Evolutionary conservation across 1,139 yeast genomes (phyloP), one percentile per base, ranked within the genome.

Genomic region (Saccharomyces hybrid): DNA sequence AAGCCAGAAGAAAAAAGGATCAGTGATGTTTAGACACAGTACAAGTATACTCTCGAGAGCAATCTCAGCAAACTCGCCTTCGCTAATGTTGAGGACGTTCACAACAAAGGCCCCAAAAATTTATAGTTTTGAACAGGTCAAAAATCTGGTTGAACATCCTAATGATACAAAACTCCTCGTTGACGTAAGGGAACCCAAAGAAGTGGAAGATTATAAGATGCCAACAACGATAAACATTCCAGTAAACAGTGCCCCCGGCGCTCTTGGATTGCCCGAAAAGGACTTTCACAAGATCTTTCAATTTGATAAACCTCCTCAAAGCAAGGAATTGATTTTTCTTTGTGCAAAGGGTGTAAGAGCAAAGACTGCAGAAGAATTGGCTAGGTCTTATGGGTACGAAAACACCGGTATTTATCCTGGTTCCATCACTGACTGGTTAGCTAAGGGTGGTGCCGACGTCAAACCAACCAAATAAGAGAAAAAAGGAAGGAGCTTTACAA

Each of bases 321-420:
- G 82, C 51, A 81, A 86, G 66, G 89, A 88, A 62, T 76, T 93
- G 68, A 81, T 93, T 47, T 91, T 93, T 72, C 91, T 91, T 73
- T 93, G 99, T 73, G 82, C 87, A 55, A 96, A 88, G 5, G 99
- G 99, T 53, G 88, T 90, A 50, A 83, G 99, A 74, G 86, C 96
- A 47, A 79, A 90, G 50, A 89, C 90, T 56, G 95, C 97, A 48
- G 96, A 90, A 67, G 95, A 88, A 65, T 77, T 91, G 66, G 99
- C 98, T 27, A 82, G 83, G 59, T 86, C 96, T 32, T 88, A 84
- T 72, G 99, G 98, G 16, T 93, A 90, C 72, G 76, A 80, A 56
- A 80, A 86, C 60, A 77, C 91, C 64, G 87, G 88, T 54, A 84
- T 85, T 66, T 86, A 91, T 71, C 73, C 78, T 44, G 98, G 98